Conservation (phyloP, 148 eudicot genomes). For the Cornus suecica region DNA sequence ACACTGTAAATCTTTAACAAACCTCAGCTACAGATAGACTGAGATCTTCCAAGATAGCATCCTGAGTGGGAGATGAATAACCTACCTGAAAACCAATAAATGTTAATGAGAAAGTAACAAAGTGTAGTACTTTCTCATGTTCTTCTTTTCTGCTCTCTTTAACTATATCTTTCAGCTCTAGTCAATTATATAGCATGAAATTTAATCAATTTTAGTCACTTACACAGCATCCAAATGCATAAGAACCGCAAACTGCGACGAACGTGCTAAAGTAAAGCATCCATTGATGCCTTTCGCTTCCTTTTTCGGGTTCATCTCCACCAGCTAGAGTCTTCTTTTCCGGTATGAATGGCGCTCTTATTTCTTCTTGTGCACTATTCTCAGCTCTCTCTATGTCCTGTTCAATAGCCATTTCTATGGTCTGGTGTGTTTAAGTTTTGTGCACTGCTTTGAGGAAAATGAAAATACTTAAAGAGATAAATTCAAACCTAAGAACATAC, state of each 20-base stretch:
- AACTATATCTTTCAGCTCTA: not conserved
- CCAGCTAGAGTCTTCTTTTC: conserved; percentile 11
- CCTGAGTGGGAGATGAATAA: conserved; percentile 77
- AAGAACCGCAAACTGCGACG: conserved; percentile 94
- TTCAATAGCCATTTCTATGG: conserved; percentile 31
- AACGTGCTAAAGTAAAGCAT: conserved; percentile 82
- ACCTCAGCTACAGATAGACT: conserved; percentile 78
- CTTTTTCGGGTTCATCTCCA: conserved; percentile 1
- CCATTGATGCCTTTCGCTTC: conserved; percentile 50
- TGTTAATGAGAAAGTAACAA: not conserved
- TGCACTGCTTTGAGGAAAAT: not conserved
- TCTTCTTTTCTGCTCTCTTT: not conserved
- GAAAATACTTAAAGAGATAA: not conserved
- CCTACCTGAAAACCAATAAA: conserved; percentile 56
- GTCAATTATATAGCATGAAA: not conserved
- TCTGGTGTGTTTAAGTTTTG: not conserved
- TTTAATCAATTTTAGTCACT: conserved; percentile 13
- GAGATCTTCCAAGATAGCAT: conserved; percentile 69
- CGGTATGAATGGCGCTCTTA: conserved; percentile 38
- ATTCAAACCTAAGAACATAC: not conserved
- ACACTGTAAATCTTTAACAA: not conserved
- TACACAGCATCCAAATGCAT: conserved; percentile 84
- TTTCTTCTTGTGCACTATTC: conserved; percentile 26
- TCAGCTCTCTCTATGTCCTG: conserved; percentile 36
- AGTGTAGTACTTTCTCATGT: not conserved